Base-by-base conservation (phyloP, 1,284 basidiomycete species). In the Xerocomus alliaceus region DNA sequence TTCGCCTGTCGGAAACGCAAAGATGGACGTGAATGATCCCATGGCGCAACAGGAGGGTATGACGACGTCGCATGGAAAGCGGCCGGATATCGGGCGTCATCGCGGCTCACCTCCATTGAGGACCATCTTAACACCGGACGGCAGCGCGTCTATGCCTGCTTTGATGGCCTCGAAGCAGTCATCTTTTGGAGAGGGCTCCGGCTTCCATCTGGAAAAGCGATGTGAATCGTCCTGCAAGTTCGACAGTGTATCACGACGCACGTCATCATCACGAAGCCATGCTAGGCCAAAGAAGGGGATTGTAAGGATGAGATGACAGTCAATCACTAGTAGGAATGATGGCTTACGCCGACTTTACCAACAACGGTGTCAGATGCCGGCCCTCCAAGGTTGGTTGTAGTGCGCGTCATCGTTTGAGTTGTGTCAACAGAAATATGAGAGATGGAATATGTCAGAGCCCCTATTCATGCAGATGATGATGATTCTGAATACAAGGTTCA, bases 131-230 rank as follows among this genome's bases (percentile, higher is more conserved):
- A 79, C 72, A 29, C 79, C 80, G 0, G 75, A 59, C 3, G 83
- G 83, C 10, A 83, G 74, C 0, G 84, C 81, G 24, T 86, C 82
- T 45, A 91, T 79, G 18, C 84, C 84, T 2, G 87, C 85, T 69
- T 85, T 88, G 78, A 91, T 88, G 2, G 86, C 79, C 35, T 81
- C 83, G 61, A 91, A 89, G 10, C 83, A 82, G 20, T 83, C 76
- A 52, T 85, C 82, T 50, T 90, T 85, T 1, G 84, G 72, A 9
- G 62, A 37, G 0, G 68, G 61, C 9, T 68, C 60, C 44, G 57
- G 54, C 45, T 59, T 74, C 70, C 71, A 74, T 47, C 69, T 71
- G 44, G 9, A 54, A 24, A n/a, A 22, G 11, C 2, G 2, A 7
- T 12, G 8, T 42, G n/a, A 28, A 32, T 18, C 35, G 12, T 13